Percentiles rank a stretch among this genome's conserved stretches.
These are phyloP conservation scores for Euphorbia lathyris DNA, from an alignment of 345 rosid genomes.

Conservation along the genomic window DNA sequence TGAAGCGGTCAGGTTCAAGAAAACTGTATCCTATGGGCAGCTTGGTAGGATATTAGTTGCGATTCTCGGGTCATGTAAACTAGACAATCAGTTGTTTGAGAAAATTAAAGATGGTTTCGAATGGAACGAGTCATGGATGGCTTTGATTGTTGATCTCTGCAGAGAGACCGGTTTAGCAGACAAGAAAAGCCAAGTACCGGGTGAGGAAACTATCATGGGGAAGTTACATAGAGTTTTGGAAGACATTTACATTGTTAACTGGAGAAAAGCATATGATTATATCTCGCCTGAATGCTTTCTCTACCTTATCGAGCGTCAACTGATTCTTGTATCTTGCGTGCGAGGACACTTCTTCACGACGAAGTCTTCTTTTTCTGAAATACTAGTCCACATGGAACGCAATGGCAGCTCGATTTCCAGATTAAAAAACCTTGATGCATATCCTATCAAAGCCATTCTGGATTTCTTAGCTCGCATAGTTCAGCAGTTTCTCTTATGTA, in stretches of 20 bases:
- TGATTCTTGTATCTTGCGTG: constrained; percentile 21
- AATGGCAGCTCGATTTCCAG: neutral
- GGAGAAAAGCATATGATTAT: constrained; percentile 26
- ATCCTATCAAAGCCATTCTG: neutral
- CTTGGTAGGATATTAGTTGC: constrained; percentile 33
- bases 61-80: constrained; percentile 42
- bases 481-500: constrained; percentile 2
- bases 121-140: constrained; percentile 17
- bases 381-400: constrained; percentile 33
- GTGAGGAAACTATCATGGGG: constrained; percentile 3
- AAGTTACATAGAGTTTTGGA: constrained; percentile 31
- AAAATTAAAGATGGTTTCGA: constrained; percentile 3
- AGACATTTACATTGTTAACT: constrained; percentile 32
- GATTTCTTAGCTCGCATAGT: constrained; percentile 12
- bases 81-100: neutral
- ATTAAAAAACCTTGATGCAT: neutral
- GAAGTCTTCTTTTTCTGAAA: constrained; percentile 39
- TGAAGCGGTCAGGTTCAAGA: constrained; percentile 5
- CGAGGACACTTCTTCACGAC: constrained; percentile 23
- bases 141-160: constrained; percentile 25
- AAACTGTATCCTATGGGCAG: constrained; percentile 32
- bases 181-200: neutral
- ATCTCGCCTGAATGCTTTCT: constrained; percentile 43
- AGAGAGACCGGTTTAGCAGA: neutral
- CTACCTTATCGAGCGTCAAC: constrained; percentile 43